These are phyloP conservation scores for Thuja plicata DNA, from an alignment of 83 land plant genomes.

Conservation along the genomic window DNA sequence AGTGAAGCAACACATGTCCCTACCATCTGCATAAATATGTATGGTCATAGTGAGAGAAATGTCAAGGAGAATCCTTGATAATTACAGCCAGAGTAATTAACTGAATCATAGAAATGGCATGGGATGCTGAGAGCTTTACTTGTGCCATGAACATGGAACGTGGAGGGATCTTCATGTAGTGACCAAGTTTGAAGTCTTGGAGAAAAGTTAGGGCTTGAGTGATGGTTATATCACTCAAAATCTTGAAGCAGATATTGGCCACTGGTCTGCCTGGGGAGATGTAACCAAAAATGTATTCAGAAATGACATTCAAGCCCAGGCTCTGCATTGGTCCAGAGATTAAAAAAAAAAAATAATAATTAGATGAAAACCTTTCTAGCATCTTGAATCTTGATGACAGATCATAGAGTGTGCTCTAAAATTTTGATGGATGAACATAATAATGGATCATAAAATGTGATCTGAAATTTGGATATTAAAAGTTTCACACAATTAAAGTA, in stretches of 20 bases:
- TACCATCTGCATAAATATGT: background rate
- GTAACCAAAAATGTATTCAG: constrained; percentile 82
- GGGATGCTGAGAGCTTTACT: constrained; percentile 25
- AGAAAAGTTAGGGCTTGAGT: constrained; percentile 80
- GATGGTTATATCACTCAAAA: constrained; percentile 81
- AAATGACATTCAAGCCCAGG: constrained; percentile 81
- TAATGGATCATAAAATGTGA: too few species aligned
- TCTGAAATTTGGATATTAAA: too few species aligned
- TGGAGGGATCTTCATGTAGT: constrained; percentile 97
- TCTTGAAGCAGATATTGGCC: constrained; percentile 87
- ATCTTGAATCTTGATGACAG: too few species aligned
- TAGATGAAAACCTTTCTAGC: too few species aligned
- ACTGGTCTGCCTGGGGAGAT: constrained; percentile 78
- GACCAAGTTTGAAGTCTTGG: constrained; percentile 92
- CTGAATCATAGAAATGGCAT: background rate
- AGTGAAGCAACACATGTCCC: constrained; percentile 44
- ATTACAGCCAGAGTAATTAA: background rate
- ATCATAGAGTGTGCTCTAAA: too few species aligned
- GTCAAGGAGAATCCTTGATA: background rate
- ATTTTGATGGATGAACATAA: too few species aligned
- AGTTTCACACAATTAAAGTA: too few species aligned
- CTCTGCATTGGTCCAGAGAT: constrained; percentile 22
- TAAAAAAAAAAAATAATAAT: too few species aligned
- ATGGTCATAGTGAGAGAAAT: background rate
- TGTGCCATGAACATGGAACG: constrained; percentile 91